These are phyloP conservation scores for Decorospora gaudefroyi DNA, from an alignment of 2,329 filamentous ascomycete species.

Conservation along the genomic window DNA sequence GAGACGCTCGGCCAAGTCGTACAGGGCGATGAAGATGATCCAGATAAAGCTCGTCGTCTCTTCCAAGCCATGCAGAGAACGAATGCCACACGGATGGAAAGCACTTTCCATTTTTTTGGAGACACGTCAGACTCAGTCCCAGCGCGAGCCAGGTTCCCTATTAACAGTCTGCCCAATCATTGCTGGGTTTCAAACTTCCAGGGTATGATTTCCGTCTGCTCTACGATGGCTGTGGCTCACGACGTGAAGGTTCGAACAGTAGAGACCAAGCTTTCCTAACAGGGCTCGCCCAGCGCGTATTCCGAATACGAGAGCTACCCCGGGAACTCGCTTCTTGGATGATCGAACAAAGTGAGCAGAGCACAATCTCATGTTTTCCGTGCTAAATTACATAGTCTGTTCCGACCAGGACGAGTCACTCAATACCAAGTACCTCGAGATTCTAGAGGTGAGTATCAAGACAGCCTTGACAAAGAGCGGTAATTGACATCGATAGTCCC, in stretches of 20 bases:
- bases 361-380: neutral
- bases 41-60: conserved; percentile 63
- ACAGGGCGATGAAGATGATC: conserved; percentile 74
- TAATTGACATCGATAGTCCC: conserved; percentile 19
- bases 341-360: conserved; percentile 41
- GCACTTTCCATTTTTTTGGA: conserved; percentile 61
- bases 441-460: conserved; percentile 31
- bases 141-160: conserved; percentile 1
- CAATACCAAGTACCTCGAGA: conserved; percentile 42
- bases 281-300: conserved; percentile 50
- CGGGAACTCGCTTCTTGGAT: conserved; percentile 51
- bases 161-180: conserved; percentile 36
- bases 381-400: conserved; percentile 36
- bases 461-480: neutral
- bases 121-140: conserved; percentile 11
- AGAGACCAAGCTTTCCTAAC: conserved; percentile 50
- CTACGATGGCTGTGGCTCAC: conserved; percentile 13
- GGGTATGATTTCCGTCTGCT: conserved; percentile 21
- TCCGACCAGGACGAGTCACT: conserved; percentile 41
- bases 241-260: conserved; percentile 19
- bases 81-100: conserved; percentile 60
- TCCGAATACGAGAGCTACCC: conserved; percentile 45
- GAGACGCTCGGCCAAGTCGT: conserved; percentile 33
- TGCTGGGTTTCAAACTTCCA: conserved; percentile 43
- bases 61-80: conserved; percentile 64